Conservation (phyloP, 192 early-diverging fungal species). For the Linnemannia hyalina region DNA sequence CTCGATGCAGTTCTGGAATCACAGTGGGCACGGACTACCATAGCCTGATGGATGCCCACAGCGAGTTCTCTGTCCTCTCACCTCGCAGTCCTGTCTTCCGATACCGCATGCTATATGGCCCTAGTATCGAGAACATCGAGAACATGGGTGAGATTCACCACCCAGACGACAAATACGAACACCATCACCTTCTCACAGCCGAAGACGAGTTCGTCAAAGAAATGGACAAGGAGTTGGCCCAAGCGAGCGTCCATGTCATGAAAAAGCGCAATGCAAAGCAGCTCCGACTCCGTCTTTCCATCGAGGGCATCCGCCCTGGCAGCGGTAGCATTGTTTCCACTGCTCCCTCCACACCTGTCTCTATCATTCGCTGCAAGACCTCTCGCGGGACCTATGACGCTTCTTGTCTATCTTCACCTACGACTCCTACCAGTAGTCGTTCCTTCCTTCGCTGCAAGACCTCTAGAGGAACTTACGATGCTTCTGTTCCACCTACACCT, state of each 20-base stretch:
- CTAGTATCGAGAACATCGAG: constrained; percentile 34
- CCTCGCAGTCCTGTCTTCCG: neutral
- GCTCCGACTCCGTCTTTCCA: neutral
- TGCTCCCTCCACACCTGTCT: neutral
- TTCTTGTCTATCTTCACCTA: neutral
- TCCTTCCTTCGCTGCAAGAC: constrained; percentile 11
- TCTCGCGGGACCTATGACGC: neutral
- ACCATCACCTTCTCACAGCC: neutral
- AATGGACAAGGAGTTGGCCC: neutral
- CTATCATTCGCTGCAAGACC: constrained; percentile 7
- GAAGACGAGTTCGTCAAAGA: neutral
- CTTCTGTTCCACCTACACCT: neutral
- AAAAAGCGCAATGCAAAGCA: neutral
- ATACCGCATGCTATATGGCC: constrained; percentile 26
- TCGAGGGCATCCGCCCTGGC: no score
- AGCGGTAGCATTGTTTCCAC: neutral
- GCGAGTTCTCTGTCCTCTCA: neutral
- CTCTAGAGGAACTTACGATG: neutral
- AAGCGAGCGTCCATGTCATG: neutral
- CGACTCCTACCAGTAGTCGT: neutral
- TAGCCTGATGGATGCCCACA: neutral
- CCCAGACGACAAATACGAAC: neutral
- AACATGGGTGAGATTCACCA: neutral
- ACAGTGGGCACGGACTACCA: neutral
- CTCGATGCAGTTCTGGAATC: neutral